A percentile compares a stretch with the other conserved stretches of the same genome.
phyloP scores from a whole-genome alignment of 805 yeast species.

The Scheffersomyces ergatensis region DNA sequence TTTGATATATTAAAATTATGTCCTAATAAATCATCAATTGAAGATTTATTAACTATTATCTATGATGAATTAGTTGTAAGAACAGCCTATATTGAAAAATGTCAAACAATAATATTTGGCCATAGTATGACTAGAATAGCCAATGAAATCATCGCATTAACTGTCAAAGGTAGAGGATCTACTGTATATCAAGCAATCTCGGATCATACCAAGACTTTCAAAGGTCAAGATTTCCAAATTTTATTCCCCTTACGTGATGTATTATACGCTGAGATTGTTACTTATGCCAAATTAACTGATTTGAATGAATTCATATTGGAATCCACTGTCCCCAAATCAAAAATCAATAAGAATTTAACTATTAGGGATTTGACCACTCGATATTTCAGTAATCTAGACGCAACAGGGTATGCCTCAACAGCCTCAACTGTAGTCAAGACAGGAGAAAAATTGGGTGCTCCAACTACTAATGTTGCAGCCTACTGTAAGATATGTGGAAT shows the following conservation, averaged over 20 bases:
- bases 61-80: slow-evolving; percentile 44
- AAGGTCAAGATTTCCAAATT: slow-evolving; percentile 37
- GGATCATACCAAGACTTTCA: slow-evolving; percentile 33
- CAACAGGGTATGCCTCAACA: slow-evolving; percentile 75
- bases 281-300: slow-evolving; percentile 45
- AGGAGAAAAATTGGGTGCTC: slow-evolving; percentile 69
- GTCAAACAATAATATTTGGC: slow-evolving; percentile 66
- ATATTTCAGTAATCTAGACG: slow-evolving; percentile 71
- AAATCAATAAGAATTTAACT: slow-evolving; percentile 68
- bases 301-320: slow-evolving; percentile 30
- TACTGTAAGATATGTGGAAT: slow-evolving; percentile 58
- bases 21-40: slow-evolving; percentile 58
- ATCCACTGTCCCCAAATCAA: slow-evolving; percentile 22
- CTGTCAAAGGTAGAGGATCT: slow-evolving; percentile 86
- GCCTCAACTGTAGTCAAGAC: slow-evolving; percentile 91
- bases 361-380: slow-evolving; percentile 74
- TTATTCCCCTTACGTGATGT: slow-evolving; percentile 77
- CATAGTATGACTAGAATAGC: slow-evolving; percentile 84
- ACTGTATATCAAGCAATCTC: slow-evolving; percentile 53
- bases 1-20: slow-evolving; percentile 35
- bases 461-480: slow-evolving; percentile 18
- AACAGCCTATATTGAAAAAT: slow-evolving; percentile 42
- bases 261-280: slow-evolving; percentile 61
- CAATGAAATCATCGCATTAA: slow-evolving; percentile 70
- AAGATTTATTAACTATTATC: slow-evolving; percentile 57